Base-by-base conservation (phyloP, 2,329 filamentous ascomycete genomes). In the Cercospora nicotianae region DNA sequence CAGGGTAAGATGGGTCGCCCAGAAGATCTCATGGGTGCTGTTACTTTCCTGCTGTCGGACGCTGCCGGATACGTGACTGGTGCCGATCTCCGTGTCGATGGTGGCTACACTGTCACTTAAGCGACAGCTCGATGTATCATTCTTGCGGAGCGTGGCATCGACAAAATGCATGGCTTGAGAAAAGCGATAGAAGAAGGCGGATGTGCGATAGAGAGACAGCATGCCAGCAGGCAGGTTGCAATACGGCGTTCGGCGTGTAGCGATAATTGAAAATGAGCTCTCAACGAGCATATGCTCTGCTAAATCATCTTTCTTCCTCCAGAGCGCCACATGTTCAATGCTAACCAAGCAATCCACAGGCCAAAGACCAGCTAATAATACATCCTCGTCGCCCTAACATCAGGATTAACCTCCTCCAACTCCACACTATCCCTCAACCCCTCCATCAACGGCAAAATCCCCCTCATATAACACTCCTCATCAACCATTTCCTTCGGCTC, bases 1-100 rank as follows among this genome's bases (percentile, higher is more conserved):
- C 89, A 92, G 77, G 94, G 93, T 67, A 94, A 94, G 82, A 97
- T 98, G 92, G 94, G 94, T 28, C 86, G 89, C 62, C 94, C 94
- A 0, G 89, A 94, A 78, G 94, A 98, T 76, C 85, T 98, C 66
- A 96, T 96, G 91, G 94, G 94, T 2, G 92, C 94, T 5, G 93
- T 97, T 30, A 90, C 92, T 16, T 96, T 94, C 83, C 82, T 96
- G 67, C 87, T 93, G 48, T 94, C 90, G 67, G 92, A 95, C 75
- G 92, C 93, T 2, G 88, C 88, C 62, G 84, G 83, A 60, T 94
- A 94, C 79, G 88, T 93, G 68, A 89, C 87, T 9, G 86, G 81
- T 20, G 76, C 80, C 67, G 79, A 81, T 71, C 74, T 82, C 60
- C 75, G 80, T 23, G 78, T 83, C 18, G 81, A 82, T 70, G 81